Evolutionary conservation across 179 eudicot species (phyloP).

Genomic region (Camellia oleifera): DNA sequence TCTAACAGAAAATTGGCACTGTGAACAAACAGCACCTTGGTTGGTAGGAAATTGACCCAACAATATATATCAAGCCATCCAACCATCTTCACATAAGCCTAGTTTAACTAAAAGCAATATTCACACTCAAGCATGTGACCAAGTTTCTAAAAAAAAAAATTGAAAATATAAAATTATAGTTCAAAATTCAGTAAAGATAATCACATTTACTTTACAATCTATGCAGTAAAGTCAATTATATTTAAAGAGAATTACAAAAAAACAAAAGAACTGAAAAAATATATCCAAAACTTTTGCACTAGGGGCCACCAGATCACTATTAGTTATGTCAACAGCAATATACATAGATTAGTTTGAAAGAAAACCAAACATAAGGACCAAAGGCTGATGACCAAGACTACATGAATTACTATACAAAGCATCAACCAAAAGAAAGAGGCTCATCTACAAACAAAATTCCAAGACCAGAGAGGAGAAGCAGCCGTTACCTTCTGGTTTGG

Average conservation of each 20-base stretch:
- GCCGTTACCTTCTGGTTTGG: not conserved
- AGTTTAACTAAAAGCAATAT: not conserved
- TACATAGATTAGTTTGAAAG: not conserved
- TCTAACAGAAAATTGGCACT: too few relatives aligned
- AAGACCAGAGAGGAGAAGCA: not conserved
- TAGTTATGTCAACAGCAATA: not conserved
- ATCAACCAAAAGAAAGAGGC: not conserved
- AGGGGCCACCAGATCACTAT: not conserved
- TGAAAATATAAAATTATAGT: not conserved
- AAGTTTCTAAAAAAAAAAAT: not conserved
- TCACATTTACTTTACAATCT: not conserved
- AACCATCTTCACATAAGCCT: too few relatives aligned
- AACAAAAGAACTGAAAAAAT: not conserved
- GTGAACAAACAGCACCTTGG: too few relatives aligned
- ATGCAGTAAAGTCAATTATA: not conserved
- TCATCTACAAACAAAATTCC: not conserved
- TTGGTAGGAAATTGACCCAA: too few relatives aligned
- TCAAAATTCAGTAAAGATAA: too few relatives aligned
- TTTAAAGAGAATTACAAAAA: not conserved
- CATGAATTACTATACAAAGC: not conserved
- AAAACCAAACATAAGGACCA: conserved; percentile 2
- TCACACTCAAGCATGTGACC: not conserved
- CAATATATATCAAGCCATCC: too few relatives aligned
- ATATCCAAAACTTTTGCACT: not conserved
- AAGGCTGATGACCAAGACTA: not conserved